Evolutionary conservation across 2,329 filamentous ascomycete genomes (phyloP), one percentile per base, ranked within the genome.

Genomic region (Diaporthe ampelina): DNA sequence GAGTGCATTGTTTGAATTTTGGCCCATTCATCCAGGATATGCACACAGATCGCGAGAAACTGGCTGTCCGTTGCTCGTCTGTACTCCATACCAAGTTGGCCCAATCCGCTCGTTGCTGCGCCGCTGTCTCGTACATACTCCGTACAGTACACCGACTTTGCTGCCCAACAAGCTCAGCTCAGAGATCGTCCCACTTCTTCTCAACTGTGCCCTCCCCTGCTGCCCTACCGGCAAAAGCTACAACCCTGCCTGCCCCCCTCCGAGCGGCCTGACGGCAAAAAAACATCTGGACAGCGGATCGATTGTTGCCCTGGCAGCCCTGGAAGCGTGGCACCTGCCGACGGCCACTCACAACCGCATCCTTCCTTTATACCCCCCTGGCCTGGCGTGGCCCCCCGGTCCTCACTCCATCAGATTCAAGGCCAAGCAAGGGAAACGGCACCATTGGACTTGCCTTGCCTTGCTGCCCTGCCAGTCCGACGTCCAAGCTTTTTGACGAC

Each of bases 401-500:
- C 63, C 32, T 54, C 21, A 10, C 21, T 67, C 45, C 45, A 52
- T 68, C 63, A 26, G n/a, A 52, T 52, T 35, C 63, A 52, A 52
- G 63, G 45, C 63, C 45, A 67, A 65, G 35, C 57, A 59, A 63
- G 58, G 61, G 61, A 35, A 67, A 59, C 57, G 35, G 35, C 54
- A 59, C 61, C 48, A 54, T 52, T 50, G 57, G 40, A 32, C 45
- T 26, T 43, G 15, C 40, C 13, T 13, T 43, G 69, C 32, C 43
- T 48, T 73, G 63, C 63, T 43, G 72, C 58, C 58, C 54, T 70
- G 72, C 65, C 63, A 35, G 65, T 65, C 40, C 40, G 35, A 54
- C 61, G 68, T 63, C 48, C 68, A 65, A 74, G 72, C 67, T 72
- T 74, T 72, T 72, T 67, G 45, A 57, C 52, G 58, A 68, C 50